Evolutionary conservation across 305 asterid species (phyloP), one percentile per base, ranked within the genome.

Genomic region (Fraxinus latifolia): DNA sequence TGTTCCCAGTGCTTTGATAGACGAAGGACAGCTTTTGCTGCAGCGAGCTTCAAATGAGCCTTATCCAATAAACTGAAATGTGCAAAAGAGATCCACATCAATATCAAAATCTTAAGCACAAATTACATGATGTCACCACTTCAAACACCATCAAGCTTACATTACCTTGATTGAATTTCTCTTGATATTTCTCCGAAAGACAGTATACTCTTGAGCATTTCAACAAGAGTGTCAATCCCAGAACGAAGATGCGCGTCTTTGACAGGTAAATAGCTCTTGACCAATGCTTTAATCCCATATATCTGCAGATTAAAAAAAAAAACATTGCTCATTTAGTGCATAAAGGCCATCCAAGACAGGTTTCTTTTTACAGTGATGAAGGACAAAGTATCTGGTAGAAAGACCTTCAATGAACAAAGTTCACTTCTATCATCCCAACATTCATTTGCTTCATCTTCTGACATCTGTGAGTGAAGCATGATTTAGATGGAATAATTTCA

Each of bases 21-120:
- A 82, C 99, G 99, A 87, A 96, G 98, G 87, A 96, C 86, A 83
- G 99, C 95, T 87, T 96, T 96, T 23, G 97, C 98, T 50, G 99
- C 98, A 86, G 97, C 97, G 84, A 96, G 97, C 90, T 89, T 96
- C 88, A 96, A 68, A 88, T 96, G 98, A 50, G 98, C 98, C 87
- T 79, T 95, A 84, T 96, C 99, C 74, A 91, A 92, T 77, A 82
- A 87, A 85, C 99, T 96, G 95, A 42, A 90, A 89, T 80, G 81
- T 81, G 84, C 71, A 55, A 39, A 87, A 77, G 77, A 77, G 77
- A 83, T 81, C 60, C 79, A 84, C 62, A 32, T 86, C 78, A 75
- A 36, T 77, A 70, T 70, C 77, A 76, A 75, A 79, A 70, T 71
- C 79, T 72, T 62, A 65, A 79, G 77, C 77, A 74, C 70, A 78